Evolutionary conservation across 2,329 filamentous ascomycete species (phyloP).

Genomic region (Scopulariopsis brevicaulis): DNA sequence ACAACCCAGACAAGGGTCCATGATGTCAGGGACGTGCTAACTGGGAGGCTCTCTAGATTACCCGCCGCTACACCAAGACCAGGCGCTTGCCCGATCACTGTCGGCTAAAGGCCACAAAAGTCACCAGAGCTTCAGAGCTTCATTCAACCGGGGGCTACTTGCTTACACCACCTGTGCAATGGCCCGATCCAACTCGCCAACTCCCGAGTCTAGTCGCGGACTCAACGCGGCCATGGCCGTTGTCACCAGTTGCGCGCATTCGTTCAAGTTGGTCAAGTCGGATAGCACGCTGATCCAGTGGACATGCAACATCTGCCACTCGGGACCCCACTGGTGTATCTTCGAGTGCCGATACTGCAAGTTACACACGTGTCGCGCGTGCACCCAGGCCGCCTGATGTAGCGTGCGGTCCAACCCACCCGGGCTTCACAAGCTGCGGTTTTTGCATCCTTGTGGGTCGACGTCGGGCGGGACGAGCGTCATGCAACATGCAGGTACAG

Average conservation of each 20-base stretch:
- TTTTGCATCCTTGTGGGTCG: background rate
- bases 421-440: background rate
- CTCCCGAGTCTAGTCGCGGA: background rate
- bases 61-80: background rate
- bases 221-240: constrained; percentile 32
- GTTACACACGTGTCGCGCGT: constrained; percentile 50
- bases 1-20: background rate
- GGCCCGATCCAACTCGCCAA: background rate
- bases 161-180: background rate
- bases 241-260: constrained; percentile 46
- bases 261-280: constrained; percentile 55
- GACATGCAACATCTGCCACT: constrained; percentile 53
- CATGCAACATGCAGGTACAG: background rate
- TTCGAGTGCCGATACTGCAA: constrained; percentile 61
- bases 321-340: constrained; percentile 56
- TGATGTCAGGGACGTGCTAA: background rate
- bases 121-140: background rate
- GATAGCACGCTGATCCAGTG: constrained; percentile 55
- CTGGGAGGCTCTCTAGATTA: background rate
- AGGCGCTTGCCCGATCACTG: background rate
- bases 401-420: background rate
- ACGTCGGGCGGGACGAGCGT: background rate
- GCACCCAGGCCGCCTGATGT: constrained; percentile 24
- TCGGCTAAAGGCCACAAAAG: background rate
- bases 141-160: background rate